A percentile compares a stretch with the other conserved stretches of the same genome.
Evolutionary conservation across 2,329 filamentous ascomycete genomes (phyloP).

Genomic region (Bipolaris bicolor): DNA sequence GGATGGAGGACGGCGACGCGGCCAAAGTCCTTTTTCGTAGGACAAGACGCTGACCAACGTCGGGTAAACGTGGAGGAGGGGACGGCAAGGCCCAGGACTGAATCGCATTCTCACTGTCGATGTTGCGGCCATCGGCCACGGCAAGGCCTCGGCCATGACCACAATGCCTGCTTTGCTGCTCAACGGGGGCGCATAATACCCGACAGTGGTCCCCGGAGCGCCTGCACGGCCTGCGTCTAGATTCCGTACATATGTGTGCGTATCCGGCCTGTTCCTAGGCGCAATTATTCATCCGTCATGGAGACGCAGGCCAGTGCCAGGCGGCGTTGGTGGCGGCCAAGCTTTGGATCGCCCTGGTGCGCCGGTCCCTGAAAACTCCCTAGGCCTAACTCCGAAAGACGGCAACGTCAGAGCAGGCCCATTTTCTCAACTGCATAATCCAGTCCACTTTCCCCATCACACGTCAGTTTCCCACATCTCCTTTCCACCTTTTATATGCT

Average conservation of each 20-base stretch:
- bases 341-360: slow-evolving; percentile 22
- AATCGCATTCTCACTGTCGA: slow-evolving; percentile 7
- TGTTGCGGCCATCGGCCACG: slow-evolving; percentile 15
- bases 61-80: slow-evolving; percentile 15
- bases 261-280: slow-evolving; percentile 12
- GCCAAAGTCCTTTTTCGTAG: slow-evolving; percentile 4
- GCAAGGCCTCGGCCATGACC: slow-evolving; percentile 12
- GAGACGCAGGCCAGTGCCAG: slow-evolving; percentile 6
- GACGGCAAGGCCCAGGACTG: slow-evolving; percentile 7
- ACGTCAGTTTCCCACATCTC: slow-evolving; percentile 15
- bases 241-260: background rate
- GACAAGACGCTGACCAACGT: slow-evolving; percentile 1
- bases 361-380: slow-evolving; percentile 15
- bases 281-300: slow-evolving; percentile 2
- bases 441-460: slow-evolving; percentile 12
- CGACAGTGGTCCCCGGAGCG: background rate
- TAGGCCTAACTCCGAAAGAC: slow-evolving; percentile 8
- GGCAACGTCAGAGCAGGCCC: slow-evolving; percentile 16
- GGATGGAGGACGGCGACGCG: background rate
- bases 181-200: background rate
- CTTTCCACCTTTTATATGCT: slow-evolving; percentile 16
- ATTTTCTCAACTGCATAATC: slow-evolving; percentile 24
- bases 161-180: background rate
- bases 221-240: background rate
- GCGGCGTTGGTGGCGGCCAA: slow-evolving; percentile 24